Conservation (phyloP, 768 basidiomycete genomes). For the Termitomyces sp. region DNA sequence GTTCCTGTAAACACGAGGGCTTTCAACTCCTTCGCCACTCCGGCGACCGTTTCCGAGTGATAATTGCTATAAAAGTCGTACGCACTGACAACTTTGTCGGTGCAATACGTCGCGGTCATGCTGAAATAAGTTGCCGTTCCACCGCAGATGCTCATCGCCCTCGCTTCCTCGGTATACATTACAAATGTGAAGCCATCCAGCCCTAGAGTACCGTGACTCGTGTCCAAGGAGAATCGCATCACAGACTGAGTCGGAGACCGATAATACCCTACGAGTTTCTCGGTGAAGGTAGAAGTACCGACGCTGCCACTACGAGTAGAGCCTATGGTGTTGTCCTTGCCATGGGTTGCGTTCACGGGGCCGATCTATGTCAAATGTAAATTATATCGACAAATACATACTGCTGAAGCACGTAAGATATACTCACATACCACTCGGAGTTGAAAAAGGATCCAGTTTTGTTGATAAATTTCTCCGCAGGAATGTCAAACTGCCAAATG, state of each 20-base stretch:
- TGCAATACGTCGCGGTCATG: conserved; percentile 6
- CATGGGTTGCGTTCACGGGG: conserved; percentile 1
- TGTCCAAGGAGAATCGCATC: neutral
- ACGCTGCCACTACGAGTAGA: conserved; percentile 1
- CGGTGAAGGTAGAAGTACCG: neutral
- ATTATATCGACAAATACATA: neutral
- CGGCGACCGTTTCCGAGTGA: neutral
- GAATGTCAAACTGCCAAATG: conserved; percentile 7
- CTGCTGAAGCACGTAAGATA: neutral
- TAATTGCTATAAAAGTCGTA: conserved; percentile 2
- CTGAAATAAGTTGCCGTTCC: conserved; percentile 8
- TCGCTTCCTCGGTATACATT: conserved; percentile 7
- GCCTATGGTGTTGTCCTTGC: conserved; percentile 8
- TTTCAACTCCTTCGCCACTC: neutral
- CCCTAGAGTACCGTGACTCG: neutral
- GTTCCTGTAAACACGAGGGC: conserved; percentile 5
- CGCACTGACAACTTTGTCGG: conserved; percentile 1
- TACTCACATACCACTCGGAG: conserved; percentile 14
- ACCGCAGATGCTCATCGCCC: conserved; percentile 9
- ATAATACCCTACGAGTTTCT: conserved; percentile 5
- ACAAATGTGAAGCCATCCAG: neutral
- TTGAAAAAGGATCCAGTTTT: conserved; percentile 9
- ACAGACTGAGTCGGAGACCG: conserved; percentile 1
- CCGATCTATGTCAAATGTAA: neutral
- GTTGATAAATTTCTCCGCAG: conserved; percentile 4